These are phyloP conservation scores for Acrasis kona DNA, from an alignment of 78 protist genomes.

Conservation along the genomic window DNA sequence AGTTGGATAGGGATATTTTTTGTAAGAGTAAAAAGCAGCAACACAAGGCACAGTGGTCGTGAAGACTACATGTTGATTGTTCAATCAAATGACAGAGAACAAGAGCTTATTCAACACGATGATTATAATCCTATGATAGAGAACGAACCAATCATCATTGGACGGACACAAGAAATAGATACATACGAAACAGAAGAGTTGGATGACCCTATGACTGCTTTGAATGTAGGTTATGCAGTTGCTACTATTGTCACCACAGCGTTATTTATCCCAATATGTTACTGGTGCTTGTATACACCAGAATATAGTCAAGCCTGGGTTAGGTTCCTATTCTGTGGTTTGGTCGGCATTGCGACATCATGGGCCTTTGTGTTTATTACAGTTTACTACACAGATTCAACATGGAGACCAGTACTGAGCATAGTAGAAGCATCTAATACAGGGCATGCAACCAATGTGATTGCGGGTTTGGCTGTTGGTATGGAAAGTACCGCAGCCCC, in stretches of 20 bases:
- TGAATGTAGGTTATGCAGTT: not conserved
- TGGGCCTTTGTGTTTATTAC: slow-evolving; percentile 27
- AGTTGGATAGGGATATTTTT: not conserved
- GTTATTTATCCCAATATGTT: not conserved
- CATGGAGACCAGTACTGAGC: slow-evolving; percentile 17
- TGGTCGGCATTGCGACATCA: slow-evolving; percentile 28
- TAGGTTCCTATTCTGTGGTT: slow-evolving; percentile 40
- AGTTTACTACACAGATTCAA: slow-evolving; percentile 43
- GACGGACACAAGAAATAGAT: too few relatives aligned
- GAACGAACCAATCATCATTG: too few relatives aligned
- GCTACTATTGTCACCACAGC: slow-evolving; percentile 6
- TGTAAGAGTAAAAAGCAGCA: too few relatives aligned
- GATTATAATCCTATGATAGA: too few relatives aligned
- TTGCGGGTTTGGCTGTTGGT: slow-evolving; percentile 56
- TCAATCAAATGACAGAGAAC: not conserved
- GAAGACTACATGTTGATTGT: not conserved
- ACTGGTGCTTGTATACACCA: slow-evolving; percentile 13
- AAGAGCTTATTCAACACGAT: too few relatives aligned
- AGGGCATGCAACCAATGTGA: slow-evolving; percentile 59
- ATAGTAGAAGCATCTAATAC: slow-evolving; percentile 23
- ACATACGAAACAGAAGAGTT: too few relatives aligned
- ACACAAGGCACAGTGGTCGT: too few relatives aligned
- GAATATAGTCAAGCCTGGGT: slow-evolving; percentile 23
- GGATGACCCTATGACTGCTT: too few relatives aligned
- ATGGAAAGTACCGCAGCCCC: slow-evolving; percentile 45